These are phyloP conservation scores for Quercus suber DNA, from an alignment of 306 rosid species.

Conservation along the genomic window DNA sequence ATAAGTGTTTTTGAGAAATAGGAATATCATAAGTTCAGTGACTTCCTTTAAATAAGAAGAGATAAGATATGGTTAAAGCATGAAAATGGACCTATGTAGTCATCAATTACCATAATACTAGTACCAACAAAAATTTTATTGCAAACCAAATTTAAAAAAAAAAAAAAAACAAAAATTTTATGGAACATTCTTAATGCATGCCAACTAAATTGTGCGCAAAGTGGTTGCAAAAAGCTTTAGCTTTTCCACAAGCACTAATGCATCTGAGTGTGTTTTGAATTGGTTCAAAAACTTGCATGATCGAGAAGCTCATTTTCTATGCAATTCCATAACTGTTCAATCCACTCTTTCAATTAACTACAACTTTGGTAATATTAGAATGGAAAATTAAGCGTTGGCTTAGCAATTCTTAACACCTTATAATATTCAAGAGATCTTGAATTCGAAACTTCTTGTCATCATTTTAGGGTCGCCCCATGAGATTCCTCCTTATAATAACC, in stretches of 20 bases:
- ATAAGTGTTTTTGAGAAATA: too few relatives aligned
- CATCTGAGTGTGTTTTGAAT: neutral
- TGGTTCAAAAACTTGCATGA: neutral
- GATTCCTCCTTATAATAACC: too few relatives aligned
- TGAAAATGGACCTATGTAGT: neutral
- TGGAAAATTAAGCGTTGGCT: too few relatives aligned
- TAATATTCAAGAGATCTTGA: too few relatives aligned
- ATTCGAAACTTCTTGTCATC: too few relatives aligned
- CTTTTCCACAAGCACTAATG: neutral
- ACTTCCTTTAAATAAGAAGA: too few relatives aligned
- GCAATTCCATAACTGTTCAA: slow-evolving; percentile 6
- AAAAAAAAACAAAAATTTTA: neutral
- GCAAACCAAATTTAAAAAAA: too few relatives aligned
- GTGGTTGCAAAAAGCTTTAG: neutral
- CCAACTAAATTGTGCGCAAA: neutral
- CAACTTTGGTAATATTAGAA: neutral
- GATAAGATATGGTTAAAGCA: too few relatives aligned
- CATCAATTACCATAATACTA: neutral
- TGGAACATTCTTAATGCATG: neutral
- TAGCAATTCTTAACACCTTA: too few relatives aligned
- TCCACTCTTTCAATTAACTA: neutral
- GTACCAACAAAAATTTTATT: neutral
- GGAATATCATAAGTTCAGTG: too few relatives aligned
- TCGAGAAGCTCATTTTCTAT: neutral
- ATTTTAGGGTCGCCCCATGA: too few relatives aligned